A percentile compares a stretch with the other conserved stretches of the same genome.
Evolutionary conservation across 2,329 filamentous ascomycete genomes (phyloP).

Genomic region (Coccinonectria pachysandricola): DNA sequence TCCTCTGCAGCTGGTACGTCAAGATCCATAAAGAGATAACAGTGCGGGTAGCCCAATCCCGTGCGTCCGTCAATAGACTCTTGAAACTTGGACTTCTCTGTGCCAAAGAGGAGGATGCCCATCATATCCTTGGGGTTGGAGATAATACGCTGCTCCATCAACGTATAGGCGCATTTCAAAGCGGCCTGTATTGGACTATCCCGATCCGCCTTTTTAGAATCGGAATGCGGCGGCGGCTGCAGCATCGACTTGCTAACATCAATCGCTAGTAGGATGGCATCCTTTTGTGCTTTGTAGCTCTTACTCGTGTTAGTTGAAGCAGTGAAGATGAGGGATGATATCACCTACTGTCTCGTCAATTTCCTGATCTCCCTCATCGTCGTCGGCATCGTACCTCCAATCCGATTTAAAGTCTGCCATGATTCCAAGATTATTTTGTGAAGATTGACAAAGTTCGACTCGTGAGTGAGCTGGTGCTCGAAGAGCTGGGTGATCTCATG

Average conservation of each 20-base stretch:
- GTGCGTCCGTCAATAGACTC: constrained; percentile 51
- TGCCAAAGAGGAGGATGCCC: constrained; percentile 86
- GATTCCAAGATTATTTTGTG: constrained; percentile 6
- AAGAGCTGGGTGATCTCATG: constrained; percentile 14
- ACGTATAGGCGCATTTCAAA: constrained; percentile 82
- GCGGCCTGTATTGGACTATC: constrained; percentile 76
- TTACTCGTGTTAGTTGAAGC: constrained; percentile 24
- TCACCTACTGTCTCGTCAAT: constrained; percentile 51
- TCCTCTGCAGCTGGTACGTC: constrained; percentile 80
- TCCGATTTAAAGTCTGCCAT: constrained; percentile 30
- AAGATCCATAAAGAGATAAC: constrained; percentile 82
- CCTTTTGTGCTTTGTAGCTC: constrained; percentile 87
- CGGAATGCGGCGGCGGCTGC: constrained; percentile 47
- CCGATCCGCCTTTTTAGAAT: constrained; percentile 64
- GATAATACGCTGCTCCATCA: constrained; percentile 98
- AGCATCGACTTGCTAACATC: constrained; percentile 88
- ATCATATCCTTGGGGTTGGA: constrained; percentile 96
- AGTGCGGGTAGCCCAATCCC: constrained; percentile 69
- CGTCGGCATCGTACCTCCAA: constrained; percentile 41
- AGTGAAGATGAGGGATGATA: constrained; percentile 1
- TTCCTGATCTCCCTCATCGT: constrained; percentile 53
- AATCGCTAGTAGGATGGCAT: constrained; percentile 96
- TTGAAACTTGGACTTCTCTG: constrained; percentile 70
- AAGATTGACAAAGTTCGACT: constrained; percentile 7
- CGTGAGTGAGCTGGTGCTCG: constrained; percentile 11